These are phyloP conservation scores for Yamadazyma triangularis DNA, from an alignment of 1,139 yeast genomes.

Conservation along the genomic window DNA sequence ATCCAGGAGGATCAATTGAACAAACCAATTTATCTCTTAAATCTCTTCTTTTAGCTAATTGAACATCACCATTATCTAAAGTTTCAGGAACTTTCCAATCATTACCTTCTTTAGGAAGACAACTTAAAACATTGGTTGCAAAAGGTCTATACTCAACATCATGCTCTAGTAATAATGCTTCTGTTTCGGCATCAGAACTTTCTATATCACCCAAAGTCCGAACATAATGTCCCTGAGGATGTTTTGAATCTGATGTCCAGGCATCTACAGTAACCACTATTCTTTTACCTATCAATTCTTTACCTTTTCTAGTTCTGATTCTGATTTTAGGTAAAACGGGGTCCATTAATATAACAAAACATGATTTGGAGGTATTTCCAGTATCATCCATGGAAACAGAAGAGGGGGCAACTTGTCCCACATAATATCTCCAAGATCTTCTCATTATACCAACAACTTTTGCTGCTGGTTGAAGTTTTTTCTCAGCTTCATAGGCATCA, in stretches of 20 bases:
- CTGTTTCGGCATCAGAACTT: slow-evolving; percentile 93
- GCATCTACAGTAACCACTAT: slow-evolving; percentile 89
- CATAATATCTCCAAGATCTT: slow-evolving; percentile 95
- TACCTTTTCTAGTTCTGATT: slow-evolving; percentile 82
- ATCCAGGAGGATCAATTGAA: slow-evolving; percentile 95
- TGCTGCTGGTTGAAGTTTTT: slow-evolving; percentile 80
- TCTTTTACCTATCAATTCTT: slow-evolving; percentile 77
- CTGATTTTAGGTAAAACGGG: slow-evolving; percentile 81
- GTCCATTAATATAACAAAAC: slow-evolving; percentile 87
- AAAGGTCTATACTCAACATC: slow-evolving; percentile 97
- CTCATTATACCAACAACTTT: slow-evolving; percentile 82
- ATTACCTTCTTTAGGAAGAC: slow-evolving; percentile 91
- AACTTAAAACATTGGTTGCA: slow-evolving; percentile 84
- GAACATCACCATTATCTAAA: slow-evolving; percentile 54
- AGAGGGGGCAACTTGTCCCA: slow-evolving; percentile 86
- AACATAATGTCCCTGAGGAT: slow-evolving; percentile 94
- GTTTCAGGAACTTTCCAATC: slow-evolving; percentile 84
- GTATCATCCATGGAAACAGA: slow-evolving; percentile 57
- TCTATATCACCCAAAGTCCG: slow-evolving; percentile 87
- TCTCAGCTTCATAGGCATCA: slow-evolving; percentile 23
- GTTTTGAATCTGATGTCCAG: slow-evolving; percentile 82
- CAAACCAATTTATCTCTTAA: slow-evolving; percentile 86
- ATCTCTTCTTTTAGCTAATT: slow-evolving; percentile 68
- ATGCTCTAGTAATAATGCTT: slow-evolving; percentile 87
- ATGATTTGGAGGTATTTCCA: slow-evolving; percentile 64